phyloP scores from a whole-genome alignment of 169 alveolate species.

The Toxoplasma gondii region DNA sequence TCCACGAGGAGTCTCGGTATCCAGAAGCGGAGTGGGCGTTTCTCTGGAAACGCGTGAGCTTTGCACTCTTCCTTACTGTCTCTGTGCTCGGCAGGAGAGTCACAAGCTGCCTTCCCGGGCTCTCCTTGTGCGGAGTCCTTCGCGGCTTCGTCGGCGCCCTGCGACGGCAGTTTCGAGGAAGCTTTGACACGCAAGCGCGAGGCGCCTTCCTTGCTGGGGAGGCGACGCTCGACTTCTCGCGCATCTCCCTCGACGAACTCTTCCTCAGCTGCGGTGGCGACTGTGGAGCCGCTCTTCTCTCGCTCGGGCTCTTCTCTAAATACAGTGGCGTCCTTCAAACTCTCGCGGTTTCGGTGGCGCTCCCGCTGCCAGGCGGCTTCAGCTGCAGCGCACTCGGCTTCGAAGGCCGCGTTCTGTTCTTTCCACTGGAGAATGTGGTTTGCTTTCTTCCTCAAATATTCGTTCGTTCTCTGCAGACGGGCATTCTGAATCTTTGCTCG shows the following conservation, averaged over 20 bases:
- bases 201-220: background rate
- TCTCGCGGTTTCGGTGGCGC: background rate
- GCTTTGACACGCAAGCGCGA: background rate
- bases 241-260: too few species aligned
- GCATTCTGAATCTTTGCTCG: background rate
- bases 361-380: background rate
- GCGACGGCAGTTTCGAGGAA: too few species aligned
- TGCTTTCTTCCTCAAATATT: slow-evolving; percentile 15
- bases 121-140: background rate
- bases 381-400: background rate
- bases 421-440: slow-evolving; percentile 19
- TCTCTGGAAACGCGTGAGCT: background rate
- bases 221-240: too few species aligned
- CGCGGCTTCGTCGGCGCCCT: too few species aligned
- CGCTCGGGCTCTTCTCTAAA: too few species aligned
- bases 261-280: too few species aligned
- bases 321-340: too few species aligned
- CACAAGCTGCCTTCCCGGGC: background rate
- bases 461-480: slow-evolving; percentile 23
- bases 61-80: background rate
- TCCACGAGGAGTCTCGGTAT: background rate
- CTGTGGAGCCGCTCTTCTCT: too few species aligned
- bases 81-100: background rate
- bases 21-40: background rate
- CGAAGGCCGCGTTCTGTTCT: slow-evolving; percentile 8